Evolutionary conservation across 768 basidiomycete genomes (phyloP), one percentile per base, ranked within the genome.

Genomic region (Trametes cinnabarina): DNA sequence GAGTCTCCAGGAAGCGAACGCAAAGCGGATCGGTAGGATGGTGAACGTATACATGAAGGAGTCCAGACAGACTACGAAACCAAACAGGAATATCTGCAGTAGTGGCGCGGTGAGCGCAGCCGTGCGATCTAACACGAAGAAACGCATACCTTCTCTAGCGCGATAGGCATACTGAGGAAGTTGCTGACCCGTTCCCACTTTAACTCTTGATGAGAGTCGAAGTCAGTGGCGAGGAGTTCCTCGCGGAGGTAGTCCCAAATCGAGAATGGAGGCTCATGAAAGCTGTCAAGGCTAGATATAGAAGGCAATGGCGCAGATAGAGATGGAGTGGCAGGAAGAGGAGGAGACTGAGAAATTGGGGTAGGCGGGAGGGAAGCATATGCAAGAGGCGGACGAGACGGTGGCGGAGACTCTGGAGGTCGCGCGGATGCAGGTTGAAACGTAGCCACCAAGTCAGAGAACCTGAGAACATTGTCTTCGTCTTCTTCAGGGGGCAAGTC

Each of bases 21-120:
- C 62, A 66, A 86, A 90, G 5, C 96, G 90, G 56, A 99, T 92
- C 10, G 97, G 97, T 10, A 97, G 85, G 65, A 99, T 92, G 17
- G 97, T 99, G 76, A 99, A 98, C 0, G 92, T 95, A 73, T 98
- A 97, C 1, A 99, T 82, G 74, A 98, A 98, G 2, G 94, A 94
- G 71, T 99, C 97, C 49, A 98, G 80, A 72, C 97, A 99, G 35
- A 98, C 82, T 25, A 97, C 76, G 64, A 91, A 90, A 34, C 97
- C 97, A 71, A 98, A 97, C 22, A 88, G 78, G 50, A 97, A 87
- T 19, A 95, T 91, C 94, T 96, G 63, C 9, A 6, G 26, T 26
- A 17, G 10, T n/a, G 23, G 20, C 14, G 26, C 20, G 20, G 22
- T n/a, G 15, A 19, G 1, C 14, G 28, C 42, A 14, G 34, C 25